A percentile compares a stretch with the other conserved stretches of the same genome.
phyloP scores from a whole-genome alignment of 1,284 basidiomycete genomes.

The Chondrostereum purpureum region DNA sequence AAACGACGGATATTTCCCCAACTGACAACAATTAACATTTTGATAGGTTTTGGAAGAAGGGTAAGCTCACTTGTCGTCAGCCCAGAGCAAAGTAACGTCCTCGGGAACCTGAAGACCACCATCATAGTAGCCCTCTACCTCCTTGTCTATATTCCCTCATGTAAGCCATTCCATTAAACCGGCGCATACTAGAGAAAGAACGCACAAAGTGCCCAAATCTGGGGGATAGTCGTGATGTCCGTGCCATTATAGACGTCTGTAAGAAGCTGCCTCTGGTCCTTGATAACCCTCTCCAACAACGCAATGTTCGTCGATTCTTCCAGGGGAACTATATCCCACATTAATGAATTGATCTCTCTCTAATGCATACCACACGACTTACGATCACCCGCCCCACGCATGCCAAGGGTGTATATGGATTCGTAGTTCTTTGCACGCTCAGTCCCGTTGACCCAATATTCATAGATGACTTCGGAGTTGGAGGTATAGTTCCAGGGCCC shows the following conservation, averaged over 20 bases:
- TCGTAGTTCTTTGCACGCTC: conserved; percentile 52
- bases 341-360: background rate
- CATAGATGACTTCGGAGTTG: conserved; percentile 47
- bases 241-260: conserved; percentile 43
- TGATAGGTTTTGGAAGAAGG: background rate
- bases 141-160: conserved; percentile 37
- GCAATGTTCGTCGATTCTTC: conserved; percentile 41
- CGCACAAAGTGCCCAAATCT: conserved; percentile 61
- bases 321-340: conserved; percentile 37
- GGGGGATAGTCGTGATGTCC: conserved; percentile 48
- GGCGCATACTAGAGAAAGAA: too few relatives aligned
- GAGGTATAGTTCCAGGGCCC: conserved; percentile 58
- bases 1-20: conserved; percentile 58
- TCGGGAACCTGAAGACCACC: conserved; percentile 51
- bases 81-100: conserved; percentile 53
- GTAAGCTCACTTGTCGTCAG: conserved; percentile 50
- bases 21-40: conserved; percentile 1
- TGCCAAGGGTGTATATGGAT: conserved; percentile 57
- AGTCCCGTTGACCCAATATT: conserved; percentile 55
- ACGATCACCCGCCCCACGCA: conserved; percentile 60
- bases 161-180: background rate
- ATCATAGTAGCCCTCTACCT: conserved; percentile 65
- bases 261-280: conserved; percentile 60
- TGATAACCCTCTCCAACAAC: conserved; percentile 49
- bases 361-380: conserved; percentile 16